Percentiles rank a stretch among this genome's conserved stretches.
phyloP scores from a whole-genome alignment of 2,329 filamentous ascomycete genomes.

The Ilyonectria sp. region DNA sequence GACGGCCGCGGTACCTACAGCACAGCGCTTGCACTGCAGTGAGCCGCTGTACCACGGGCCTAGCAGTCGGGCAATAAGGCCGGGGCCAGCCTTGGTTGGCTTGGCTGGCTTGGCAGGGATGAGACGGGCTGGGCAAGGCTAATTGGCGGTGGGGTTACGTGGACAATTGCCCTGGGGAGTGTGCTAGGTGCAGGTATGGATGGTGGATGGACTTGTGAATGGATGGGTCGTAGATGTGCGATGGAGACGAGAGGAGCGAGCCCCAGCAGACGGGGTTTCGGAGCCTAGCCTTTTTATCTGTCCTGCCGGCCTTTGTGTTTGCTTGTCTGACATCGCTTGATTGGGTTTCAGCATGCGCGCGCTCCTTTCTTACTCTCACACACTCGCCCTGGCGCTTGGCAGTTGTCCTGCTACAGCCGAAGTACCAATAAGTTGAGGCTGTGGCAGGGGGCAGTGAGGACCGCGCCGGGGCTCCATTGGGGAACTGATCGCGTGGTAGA shows the following conservation, averaged over 20 bases:
- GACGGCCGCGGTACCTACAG: neutral
- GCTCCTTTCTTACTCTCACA: slow-evolving; percentile 14
- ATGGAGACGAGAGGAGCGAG: too few relatives aligned
- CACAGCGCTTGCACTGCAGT: neutral
- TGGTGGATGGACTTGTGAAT: neutral
- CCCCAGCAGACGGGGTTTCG: neutral
- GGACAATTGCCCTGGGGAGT: neutral
- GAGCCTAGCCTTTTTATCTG: neutral
- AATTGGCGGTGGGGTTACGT: slow-evolving; percentile 1
- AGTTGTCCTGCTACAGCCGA: neutral
- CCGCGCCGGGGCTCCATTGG: slow-evolving; percentile 33
- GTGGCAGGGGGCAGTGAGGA: slow-evolving; percentile 21
- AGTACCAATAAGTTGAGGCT: slow-evolving; percentile 26
- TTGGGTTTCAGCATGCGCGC: slow-evolving; percentile 41
- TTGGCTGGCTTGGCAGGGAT: slow-evolving; percentile 1
- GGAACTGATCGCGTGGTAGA: slow-evolving; percentile 48
- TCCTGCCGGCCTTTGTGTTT: neutral
- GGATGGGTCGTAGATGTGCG: too few relatives aligned
- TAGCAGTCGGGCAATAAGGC: neutral
- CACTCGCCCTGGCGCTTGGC: neutral
- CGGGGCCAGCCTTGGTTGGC: slow-evolving; percentile 20
- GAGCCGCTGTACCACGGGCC: neutral
- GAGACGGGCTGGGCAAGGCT: neutral
- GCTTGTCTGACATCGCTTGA: neutral
- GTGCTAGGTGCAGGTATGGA: neutral